Conservation (phyloP, 179 eudicot genomes). For the Nepenthes alata region DNA sequence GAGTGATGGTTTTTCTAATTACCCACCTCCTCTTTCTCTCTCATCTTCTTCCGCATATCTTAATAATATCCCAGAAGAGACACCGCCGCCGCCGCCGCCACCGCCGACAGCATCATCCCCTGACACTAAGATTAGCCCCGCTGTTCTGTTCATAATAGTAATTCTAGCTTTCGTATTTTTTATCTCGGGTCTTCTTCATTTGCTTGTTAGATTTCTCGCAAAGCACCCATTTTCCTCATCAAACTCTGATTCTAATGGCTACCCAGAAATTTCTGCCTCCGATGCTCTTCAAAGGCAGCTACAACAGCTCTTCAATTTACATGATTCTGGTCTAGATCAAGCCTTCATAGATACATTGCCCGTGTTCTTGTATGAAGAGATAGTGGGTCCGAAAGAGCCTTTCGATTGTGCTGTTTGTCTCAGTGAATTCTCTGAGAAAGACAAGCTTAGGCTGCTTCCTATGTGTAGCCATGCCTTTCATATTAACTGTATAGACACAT, state of each 20-base stretch:
- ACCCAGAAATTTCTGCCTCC: constrained; percentile 1
- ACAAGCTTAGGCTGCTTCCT: constrained; percentile 12
- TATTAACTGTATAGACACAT: constrained; percentile 11
- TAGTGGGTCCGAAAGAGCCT: constrained; percentile 10
- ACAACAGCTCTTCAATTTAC: constrained; percentile 8
- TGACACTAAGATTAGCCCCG: neutral
- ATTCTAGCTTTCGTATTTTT: constrained; percentile 1
- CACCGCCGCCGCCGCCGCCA: neutral
- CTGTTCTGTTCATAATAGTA: neutral
- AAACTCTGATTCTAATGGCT: neutral
- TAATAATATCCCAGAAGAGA: neutral
- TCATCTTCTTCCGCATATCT: neutral
- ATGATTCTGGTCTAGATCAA: constrained; percentile 11
- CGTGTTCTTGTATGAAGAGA: constrained; percentile 9
- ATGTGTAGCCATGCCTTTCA: constrained; percentile 13
- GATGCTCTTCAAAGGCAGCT: constrained; percentile 11
- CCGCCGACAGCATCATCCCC: neutral
- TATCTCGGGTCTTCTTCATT: constrained; percentile 2
- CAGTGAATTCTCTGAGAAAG: constrained; percentile 7
- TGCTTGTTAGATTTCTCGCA: constrained; percentile 1
- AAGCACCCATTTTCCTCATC: neutral
- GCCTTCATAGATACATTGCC: constrained; percentile 12
- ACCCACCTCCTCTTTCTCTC: neutral
- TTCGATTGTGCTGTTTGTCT: constrained; percentile 16
- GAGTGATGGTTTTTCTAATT: neutral